Evolutionary conservation across 805 yeast species (phyloP), one percentile per base, ranked within the genome.

Genomic region (Kluyveromyces aestuarii): DNA sequence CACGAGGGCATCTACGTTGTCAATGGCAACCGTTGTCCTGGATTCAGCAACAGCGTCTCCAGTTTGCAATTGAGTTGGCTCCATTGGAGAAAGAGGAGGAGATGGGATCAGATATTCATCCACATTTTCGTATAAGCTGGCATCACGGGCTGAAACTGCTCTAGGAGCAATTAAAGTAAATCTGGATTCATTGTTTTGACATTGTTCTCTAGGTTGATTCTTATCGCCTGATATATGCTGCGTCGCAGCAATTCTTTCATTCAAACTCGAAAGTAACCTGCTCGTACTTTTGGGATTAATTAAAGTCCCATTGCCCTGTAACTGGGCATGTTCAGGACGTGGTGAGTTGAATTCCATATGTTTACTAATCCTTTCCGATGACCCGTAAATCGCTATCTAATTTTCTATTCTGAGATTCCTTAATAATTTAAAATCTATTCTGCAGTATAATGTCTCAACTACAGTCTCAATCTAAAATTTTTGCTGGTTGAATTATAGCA

Each of bases 1-100:
- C 40, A 37, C 40, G 25, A 19, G 21, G 18, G 40, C 25, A 19
- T 37, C 40, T 4, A n/a, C 18, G 18, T 37, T 8, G 35, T 41
- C 17, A 37, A 9, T 19, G 7, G 17, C 40, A 37, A 37, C 40
- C 3, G 11, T 13, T 9, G 17, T 19, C 25, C 21, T 37, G 7
- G 40, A 37, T 30, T 30, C 35, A 30, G 25, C 17, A 14, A 25
- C 16, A 11, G 40, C n/a, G 35, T 30, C 35, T 30, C 35, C 35
- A 30, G 4, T 13, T 10, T 13, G 14, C 40, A 37, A 17, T 17
- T 37, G 40, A 38, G 27, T 41, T 14, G 45, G 10, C 42, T 50
- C 36, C 41, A 56, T 59, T 33, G 68, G 68, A 5, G 68, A 64
- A 40, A 63, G 50, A 4, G 68, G 68, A 10, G 68, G 68, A 14